phyloP scores from a whole-genome alignment of 306 rosid species.

The Pterocarpus macrocarpus region DNA sequence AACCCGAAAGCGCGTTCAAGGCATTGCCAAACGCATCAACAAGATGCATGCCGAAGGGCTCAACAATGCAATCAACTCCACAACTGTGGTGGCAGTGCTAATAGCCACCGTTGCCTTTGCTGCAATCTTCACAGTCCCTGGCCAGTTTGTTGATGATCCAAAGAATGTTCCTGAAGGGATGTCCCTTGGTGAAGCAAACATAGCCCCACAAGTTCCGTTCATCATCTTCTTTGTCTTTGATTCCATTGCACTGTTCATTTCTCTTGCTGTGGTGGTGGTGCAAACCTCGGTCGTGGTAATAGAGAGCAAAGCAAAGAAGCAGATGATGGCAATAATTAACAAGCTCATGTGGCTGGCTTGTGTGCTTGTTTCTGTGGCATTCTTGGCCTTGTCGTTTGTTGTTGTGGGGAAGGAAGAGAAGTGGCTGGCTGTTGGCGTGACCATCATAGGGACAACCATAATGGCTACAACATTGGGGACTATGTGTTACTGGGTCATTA shows the following conservation, averaged over 20 bases:
- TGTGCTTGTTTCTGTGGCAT: constrained; percentile 83
- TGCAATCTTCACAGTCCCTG: constrained; percentile 93
- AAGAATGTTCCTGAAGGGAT: constrained; percentile 56
- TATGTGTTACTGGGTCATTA: constrained; percentile 90
- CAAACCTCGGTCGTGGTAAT: constrained; percentile 95
- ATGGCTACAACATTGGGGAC: constrained; percentile 94
- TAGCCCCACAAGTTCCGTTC: constrained; percentile 71
- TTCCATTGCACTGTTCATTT: constrained; percentile 88
- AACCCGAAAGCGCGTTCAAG: constrained; percentile 91
- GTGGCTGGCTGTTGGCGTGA: constrained; percentile 88
- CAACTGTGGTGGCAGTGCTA: constrained; percentile 95
- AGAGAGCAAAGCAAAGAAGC: constrained; percentile 99
- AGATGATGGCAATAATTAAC: constrained; percentile 96
- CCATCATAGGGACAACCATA: constrained; percentile 85
- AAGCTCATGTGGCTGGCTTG: constrained; percentile 99
- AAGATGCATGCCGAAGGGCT: constrained; percentile 95
- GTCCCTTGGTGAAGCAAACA: constrained; percentile 88
- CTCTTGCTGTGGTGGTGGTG: constrained; percentile 95
- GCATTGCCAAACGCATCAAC: constrained; percentile 94
- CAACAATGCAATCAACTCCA: constrained; percentile 96
- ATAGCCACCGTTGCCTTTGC: constrained; percentile 98
- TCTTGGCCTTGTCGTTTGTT: constrained; percentile 84
- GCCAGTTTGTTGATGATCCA: constrained; percentile 84
- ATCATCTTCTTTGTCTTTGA: constrained; percentile 83
- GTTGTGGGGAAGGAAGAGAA: constrained; percentile 81